A percentile compares a stretch with the other conserved stretches of the same genome.
These are phyloP conservation scores for Camellia granthamiana DNA, from an alignment of 148 eudicot species.

Conservation along the genomic window DNA sequence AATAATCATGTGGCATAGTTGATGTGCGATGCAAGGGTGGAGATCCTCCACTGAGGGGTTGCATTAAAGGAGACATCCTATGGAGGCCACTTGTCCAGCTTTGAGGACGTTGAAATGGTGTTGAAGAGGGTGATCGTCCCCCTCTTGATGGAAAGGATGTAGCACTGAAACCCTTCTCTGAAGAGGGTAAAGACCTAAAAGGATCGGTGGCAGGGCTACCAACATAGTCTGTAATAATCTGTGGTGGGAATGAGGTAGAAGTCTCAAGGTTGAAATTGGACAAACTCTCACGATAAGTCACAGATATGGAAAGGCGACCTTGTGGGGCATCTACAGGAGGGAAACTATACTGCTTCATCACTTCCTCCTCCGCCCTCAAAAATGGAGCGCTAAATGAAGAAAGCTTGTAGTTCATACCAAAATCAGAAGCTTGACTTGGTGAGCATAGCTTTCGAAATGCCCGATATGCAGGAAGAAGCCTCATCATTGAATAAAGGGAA, in stretches of 20 bases:
- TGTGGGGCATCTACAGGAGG: constrained; percentile 71
- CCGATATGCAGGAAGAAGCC: constrained; percentile 81
- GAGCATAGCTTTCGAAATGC: constrained; percentile 59
- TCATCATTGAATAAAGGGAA: constrained; percentile 74
- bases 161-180: constrained; percentile 38
- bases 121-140: constrained; percentile 38
- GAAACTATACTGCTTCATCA: constrained; percentile 73
- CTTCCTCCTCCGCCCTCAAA: constrained; percentile 66
- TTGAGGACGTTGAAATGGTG: constrained; percentile 73
- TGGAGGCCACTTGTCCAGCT: constrained; percentile 88
- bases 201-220: constrained; percentile 94
- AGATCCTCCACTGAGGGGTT: constrained; percentile 53
- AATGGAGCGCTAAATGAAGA: constrained; percentile 75
- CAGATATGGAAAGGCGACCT: constrained; percentile 72
- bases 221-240: constrained; percentile 87
- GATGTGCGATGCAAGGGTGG: constrained; percentile 51
- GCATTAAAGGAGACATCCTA: constrained; percentile 32
- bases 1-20: constrained; percentile 38
- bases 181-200: constrained; percentile 67
- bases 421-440: constrained; percentile 51
- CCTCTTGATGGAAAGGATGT: constrained; percentile 53
- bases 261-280: constrained; percentile 66
- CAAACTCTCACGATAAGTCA: constrained; percentile 61
- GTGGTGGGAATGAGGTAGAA: constrained; percentile 65
- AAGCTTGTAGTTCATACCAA: constrained; percentile 73